Conservation (phyloP, 441 rosid species). For the Cnidoscolus chayamansa region DNA sequence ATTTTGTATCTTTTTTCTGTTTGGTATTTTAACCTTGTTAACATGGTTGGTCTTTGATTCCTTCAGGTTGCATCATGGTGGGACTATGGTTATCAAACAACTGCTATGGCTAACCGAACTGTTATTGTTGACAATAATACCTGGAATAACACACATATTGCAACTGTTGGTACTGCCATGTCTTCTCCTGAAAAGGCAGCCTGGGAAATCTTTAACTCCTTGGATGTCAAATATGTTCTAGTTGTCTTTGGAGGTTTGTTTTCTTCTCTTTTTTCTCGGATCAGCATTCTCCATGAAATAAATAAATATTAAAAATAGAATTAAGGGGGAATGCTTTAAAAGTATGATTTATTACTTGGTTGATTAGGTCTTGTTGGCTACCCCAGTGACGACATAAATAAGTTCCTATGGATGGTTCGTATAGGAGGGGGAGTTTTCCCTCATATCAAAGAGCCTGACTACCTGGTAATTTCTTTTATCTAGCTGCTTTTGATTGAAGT, state of each 20-base stretch:
- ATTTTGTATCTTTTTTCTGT: neutral
- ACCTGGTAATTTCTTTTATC: slow-evolving; percentile 52
- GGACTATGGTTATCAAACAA: slow-evolving; percentile 99
- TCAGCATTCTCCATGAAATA: slow-evolving; percentile 1
- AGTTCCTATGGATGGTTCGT: slow-evolving; percentile 99
- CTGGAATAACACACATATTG: slow-evolving; percentile 99
- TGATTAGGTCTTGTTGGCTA: slow-evolving; percentile 90
- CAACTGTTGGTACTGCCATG: slow-evolving; percentile 99
- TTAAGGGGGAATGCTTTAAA: neutral
- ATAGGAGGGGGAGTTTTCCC: slow-evolving; percentile 99
- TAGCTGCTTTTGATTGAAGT: neutral
- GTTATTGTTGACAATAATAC: slow-evolving; percentile 99
- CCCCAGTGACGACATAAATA: slow-evolving; percentile 97
- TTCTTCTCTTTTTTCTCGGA: slow-evolving; percentile 24
- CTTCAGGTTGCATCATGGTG: slow-evolving; percentile 99
- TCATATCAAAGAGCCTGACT: slow-evolving; percentile 98
- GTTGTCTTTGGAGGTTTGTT: slow-evolving; percentile 95
- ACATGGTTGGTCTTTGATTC: slow-evolving; percentile 19
- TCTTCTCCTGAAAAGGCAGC: slow-evolving; percentile 99
- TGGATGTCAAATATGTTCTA: slow-evolving; percentile 98
- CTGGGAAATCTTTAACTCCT: slow-evolving; percentile 92
- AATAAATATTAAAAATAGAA: neutral
- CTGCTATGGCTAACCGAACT: slow-evolving; percentile 99
- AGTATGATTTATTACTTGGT: slow-evolving; percentile 37
- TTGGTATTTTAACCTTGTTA: neutral